Base-by-base conservation (phyloP, 371 early-diverging fungal genomes). In the Mucor velutinosus region DNA sequence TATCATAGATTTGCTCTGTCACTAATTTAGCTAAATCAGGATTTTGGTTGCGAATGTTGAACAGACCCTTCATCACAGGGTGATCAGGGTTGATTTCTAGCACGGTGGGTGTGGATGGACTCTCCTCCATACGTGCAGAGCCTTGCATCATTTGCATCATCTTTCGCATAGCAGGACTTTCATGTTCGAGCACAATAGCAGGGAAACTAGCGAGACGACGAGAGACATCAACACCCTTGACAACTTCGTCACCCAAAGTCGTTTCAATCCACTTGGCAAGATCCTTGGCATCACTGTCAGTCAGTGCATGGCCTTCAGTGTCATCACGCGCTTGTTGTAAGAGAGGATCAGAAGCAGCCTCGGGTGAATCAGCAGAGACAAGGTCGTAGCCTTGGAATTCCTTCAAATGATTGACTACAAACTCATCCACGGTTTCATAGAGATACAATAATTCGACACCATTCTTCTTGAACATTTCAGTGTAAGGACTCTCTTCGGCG, bases 81-180 rank as follows among this genome's bases (percentile, higher is more conserved):
- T 94, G 91, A 63, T 88, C 83, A 53, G 94, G 89, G 72, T 96
- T 97, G 77, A 98, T 92, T 78, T 97, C 96, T 17, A 98, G 79
- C 30, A 75, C 87, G 32, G 88, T 80, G 15, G 86, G 85, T 27
- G 74, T 72, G 57, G 89, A 77, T 58, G 84, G 82, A 33, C 75
- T 47, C 69, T 80, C 74, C n/a, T 79, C 81, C 77, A 84, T 71
- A 76, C 85, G 86, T 57, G 89, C 88, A 33, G 90, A 89, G 37
- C 90, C 88, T 75, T 81, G 83, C 87, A 87, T 86, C 91, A 93
- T 91, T 62, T 84, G 83, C 84, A 89, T 84, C 83, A 89, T 86
- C 64, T 84, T 87, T 72, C 93, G 91, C 71, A 90, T 87, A 14
- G 93, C 91, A 11, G 90, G 89, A 35, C 91, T 87, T 62, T 92